These are phyloP conservation scores for Phytophthora hibernalis DNA, from an alignment of 352 stramenopile genomes.

Conservation along the genomic window DNA sequence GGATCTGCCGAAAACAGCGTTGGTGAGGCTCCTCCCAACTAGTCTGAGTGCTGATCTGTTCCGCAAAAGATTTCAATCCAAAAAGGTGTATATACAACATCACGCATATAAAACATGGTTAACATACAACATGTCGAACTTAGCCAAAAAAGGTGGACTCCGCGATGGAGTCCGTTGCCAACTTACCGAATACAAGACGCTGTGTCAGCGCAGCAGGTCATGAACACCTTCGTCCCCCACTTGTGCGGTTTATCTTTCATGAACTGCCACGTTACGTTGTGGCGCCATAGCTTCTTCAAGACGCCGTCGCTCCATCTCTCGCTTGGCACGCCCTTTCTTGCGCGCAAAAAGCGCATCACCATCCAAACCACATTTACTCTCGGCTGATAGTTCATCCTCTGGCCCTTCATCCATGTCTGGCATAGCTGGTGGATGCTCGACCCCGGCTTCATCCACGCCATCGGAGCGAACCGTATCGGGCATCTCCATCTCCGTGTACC, in stretches of 20 bases:
- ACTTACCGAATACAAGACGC: conserved; percentile 20
- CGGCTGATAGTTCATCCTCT: too few relatives aligned
- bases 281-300: background rate
- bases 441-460: too few relatives aligned
- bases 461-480: too few relatives aligned
- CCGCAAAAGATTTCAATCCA: conserved; percentile 21
- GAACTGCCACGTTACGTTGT: conserved; percentile 14
- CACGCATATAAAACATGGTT: background rate
- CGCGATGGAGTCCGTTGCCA: background rate
- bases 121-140: conserved; percentile 23
- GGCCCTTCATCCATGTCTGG: too few relatives aligned
- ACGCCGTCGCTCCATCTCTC: too few relatives aligned
- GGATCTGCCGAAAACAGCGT: too few relatives aligned
- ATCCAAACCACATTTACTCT: too few relatives aligned
- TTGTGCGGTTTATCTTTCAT: conserved; percentile 31
- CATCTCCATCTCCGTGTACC: too few relatives aligned
- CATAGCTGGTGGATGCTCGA: too few relatives aligned
- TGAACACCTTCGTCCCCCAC: conserved; percentile 27
- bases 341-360: too few relatives aligned
- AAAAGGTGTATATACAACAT: conserved; percentile 16
- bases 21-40: too few relatives aligned
- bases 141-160: conserved; percentile 9
- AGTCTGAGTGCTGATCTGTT: background rate
- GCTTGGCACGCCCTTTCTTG: too few relatives aligned
- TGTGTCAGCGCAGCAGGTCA: conserved; percentile 24